Percentiles rank a stretch among this genome's conserved stretches.
Evolutionary conservation across 768 basidiomycete species (phyloP).

Genomic region (Porphyrellus cyaneotinctus): DNA sequence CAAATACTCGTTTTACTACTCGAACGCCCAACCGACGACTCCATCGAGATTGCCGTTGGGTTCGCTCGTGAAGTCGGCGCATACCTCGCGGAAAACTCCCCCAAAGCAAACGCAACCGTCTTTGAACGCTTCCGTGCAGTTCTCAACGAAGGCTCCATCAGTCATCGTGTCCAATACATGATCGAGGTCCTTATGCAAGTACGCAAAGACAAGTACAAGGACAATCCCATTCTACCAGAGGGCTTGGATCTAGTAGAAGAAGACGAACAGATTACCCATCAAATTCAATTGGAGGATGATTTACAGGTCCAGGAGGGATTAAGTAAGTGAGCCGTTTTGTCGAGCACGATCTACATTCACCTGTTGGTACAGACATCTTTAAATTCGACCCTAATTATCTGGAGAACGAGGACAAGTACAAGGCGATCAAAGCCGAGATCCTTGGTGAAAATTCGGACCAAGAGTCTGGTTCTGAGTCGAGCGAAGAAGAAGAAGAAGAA

Average conservation of each 20-base stretch:
- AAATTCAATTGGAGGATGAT: slow-evolving; percentile 89
- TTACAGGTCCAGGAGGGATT: slow-evolving; percentile 91
- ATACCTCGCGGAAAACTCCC: slow-evolving; percentile 88
- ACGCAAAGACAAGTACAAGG: slow-evolving; percentile 98
- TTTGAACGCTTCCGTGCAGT: slow-evolving; percentile 97
- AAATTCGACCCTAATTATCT: slow-evolving; percentile 85
- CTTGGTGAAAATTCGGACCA: slow-evolving; percentile 83
- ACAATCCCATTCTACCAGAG: slow-evolving; percentile 92
- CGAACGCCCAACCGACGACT: slow-evolving; percentile 94
- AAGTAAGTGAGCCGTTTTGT: slow-evolving; percentile 53
- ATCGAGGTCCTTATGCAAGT: slow-evolving; percentile 99
- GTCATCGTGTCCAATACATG: slow-evolving; percentile 98
- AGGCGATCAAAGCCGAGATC: slow-evolving; percentile 87
- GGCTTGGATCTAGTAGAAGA: slow-evolving; percentile 96
- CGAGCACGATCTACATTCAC: slow-evolving; percentile 6
- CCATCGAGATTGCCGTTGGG: slow-evolving; percentile 96
- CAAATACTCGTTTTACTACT: slow-evolving; percentile 95
- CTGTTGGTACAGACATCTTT: slow-evolving; percentile 72
- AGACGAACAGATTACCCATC: slow-evolving; percentile 96
- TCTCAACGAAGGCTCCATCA: slow-evolving; percentile 91
- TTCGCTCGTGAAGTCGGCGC: slow-evolving; percentile 98
- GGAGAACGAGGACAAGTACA: slow-evolving; percentile 94
- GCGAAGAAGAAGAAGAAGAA: slow-evolving; percentile 54
- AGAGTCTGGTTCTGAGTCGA: slow-evolving; percentile 61
- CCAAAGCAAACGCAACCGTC: slow-evolving; percentile 91